These are phyloP conservation scores for Thalassiosira livingstoniorum DNA, from an alignment of 352 stramenopile species.

Conservation along the genomic window DNA sequence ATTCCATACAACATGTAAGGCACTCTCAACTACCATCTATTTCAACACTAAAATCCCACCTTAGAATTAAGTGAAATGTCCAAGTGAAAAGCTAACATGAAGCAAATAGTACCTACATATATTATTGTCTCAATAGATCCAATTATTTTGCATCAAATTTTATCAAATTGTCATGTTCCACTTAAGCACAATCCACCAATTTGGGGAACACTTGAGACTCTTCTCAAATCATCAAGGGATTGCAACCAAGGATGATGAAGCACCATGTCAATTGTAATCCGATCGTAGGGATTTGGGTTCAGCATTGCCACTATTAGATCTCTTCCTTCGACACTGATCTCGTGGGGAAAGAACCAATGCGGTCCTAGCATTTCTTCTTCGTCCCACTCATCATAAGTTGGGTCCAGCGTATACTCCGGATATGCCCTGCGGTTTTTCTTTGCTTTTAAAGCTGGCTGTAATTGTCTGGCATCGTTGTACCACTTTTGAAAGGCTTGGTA, in stretches of 20 bases:
- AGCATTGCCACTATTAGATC: conserved; percentile 86
- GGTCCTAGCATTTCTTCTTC: conserved; percentile 80
- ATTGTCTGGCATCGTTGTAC: conserved; percentile 80
- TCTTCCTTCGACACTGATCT: conserved; percentile 67
- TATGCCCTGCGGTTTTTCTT: conserved; percentile 62
- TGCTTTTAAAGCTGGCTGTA: conserved; percentile 37
- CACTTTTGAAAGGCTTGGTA: conserved; percentile 95
- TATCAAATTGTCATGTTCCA: conserved; percentile 24
- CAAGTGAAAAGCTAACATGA: neutral
- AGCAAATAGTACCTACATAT: too few relatives aligned
- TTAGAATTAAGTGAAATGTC: neutral
- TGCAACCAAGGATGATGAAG: conserved; percentile 79
- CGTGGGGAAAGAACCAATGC: conserved; percentile 84
- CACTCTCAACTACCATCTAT: neutral
- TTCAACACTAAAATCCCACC: neutral
- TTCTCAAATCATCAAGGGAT: conserved; percentile 15
- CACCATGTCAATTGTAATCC: conserved; percentile 77
- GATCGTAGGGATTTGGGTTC: conserved; percentile 78
- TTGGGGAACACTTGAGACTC: conserved; percentile 2
- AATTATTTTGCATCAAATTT: neutral
- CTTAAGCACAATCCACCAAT: conserved; percentile 41
- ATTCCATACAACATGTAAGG: neutral
- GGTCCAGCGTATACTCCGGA: conserved; percentile 62
- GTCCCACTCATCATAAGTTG: conserved; percentile 69
- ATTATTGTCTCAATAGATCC: neutral